Base-by-base conservation (phyloP, 352 stramenopile species). In the Globisporangium nodosum region DNA sequence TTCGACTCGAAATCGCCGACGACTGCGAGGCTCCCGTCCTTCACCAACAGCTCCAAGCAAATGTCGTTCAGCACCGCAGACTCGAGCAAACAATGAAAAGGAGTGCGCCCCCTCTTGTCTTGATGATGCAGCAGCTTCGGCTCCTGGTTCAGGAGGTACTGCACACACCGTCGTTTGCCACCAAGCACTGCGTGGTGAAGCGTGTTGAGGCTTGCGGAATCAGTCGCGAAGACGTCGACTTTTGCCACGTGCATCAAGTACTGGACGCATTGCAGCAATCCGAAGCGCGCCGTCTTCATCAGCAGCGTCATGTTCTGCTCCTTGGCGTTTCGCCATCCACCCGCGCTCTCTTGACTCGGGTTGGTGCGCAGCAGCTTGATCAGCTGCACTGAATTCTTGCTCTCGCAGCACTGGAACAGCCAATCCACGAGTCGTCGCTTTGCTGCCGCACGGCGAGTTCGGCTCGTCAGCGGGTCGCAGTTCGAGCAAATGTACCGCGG, bases 321-420 rank as follows among this genome's bases (percentile, higher is more conserved):
- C 37, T 65, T 63, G 3, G 48, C n/a, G 45, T 74, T 65, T 50
- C 66, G 71, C 73, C 73, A 85, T 50, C 69, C 66, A 11, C 43
- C 33, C 20, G 56, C 48, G n/a, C 21, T 57, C 33, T 58, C 67
- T 39, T 58, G 52, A 3, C 31, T 30, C 18, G 53, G 57, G 9
- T 74, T 68, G 11, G 69, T 64, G 43, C 59, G 20, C 18, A 91
- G 51, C 46, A 91, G 54, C 20, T 78, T 65, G 40, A 86, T 71
- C 3, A 91, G 40, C 15, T 86, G 74, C 9, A 64, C 64, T 5
- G 64, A 56, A 51, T 91, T 88, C 50, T 70, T 72, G 50, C 69
- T 86, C 31, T 82, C 68, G 33, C 78, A 91, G 54, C 81, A 89
- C 49, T 86, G 73, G 30, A 86, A 88, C 33, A 91, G 49, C 81